phyloP scores from a whole-genome alignment of 129 eudicot species.

The Escallonia herrerae region DNA sequence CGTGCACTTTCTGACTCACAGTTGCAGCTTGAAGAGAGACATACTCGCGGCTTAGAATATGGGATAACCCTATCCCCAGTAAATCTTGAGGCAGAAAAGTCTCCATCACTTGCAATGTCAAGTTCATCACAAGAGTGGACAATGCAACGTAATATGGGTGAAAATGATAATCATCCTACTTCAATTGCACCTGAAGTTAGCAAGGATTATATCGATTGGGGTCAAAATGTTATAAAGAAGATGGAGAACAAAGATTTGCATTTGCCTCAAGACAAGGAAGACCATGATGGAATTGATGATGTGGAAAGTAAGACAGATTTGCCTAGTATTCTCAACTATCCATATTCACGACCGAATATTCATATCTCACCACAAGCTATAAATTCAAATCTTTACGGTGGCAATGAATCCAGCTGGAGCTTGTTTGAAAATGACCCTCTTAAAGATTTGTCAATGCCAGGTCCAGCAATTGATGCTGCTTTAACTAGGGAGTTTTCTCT shows the following conservation, averaged over 20 bases:
- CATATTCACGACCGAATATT: not conserved
- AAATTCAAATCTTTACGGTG: constrained; percentile 2
- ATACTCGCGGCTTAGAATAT: constrained; percentile 14
- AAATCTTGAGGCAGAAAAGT: constrained; percentile 18
- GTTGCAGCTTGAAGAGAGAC: constrained; percentile 6
- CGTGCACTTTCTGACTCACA: constrained; percentile 15
- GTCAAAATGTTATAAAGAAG: constrained; percentile 20
- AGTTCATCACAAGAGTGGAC: constrained; percentile 13
- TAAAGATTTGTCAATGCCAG: constrained; percentile 18
- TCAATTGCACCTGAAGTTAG: not conserved
- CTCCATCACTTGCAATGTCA: constrained; percentile 28
- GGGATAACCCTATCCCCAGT: not conserved
- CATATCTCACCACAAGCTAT: not conserved
- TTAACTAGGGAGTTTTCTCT: constrained; percentile 14
- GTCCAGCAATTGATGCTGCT: constrained; percentile 13
- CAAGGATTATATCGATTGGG: constrained; percentile 24
- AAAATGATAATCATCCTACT: constrained; percentile 7
- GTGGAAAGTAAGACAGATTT: constrained; percentile 10
- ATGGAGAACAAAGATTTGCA: constrained; percentile 21
- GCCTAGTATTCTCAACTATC: not conserved
- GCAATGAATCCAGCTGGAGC: constrained; percentile 6
- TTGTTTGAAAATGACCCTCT: constrained; percentile 13
- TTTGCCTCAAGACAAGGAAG: constrained; percentile 5
- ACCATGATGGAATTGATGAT: constrained; percentile 11
- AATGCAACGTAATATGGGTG: constrained; percentile 10